Evolutionary conservation across 805 yeast species (phyloP).

Genomic region (Grigorovia transvaalensis): DNA sequence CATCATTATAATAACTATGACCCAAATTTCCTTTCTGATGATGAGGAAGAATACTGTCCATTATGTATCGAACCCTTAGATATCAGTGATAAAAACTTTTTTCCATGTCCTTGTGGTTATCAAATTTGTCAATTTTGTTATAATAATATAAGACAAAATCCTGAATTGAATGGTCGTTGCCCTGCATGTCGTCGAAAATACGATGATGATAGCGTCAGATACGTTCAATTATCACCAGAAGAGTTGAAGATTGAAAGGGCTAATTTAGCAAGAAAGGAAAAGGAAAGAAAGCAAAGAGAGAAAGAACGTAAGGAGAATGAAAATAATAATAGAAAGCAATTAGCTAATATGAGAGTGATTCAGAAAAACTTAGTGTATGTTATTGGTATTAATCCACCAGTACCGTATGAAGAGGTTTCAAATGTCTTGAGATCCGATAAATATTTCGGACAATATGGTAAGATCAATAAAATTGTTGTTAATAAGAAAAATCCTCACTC

Average conservation of each 20-base stretch:
- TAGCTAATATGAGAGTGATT: slow-evolving; percentile 96
- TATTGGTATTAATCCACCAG: slow-evolving; percentile 73
- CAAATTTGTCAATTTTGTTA: slow-evolving; percentile 98
- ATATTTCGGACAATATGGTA: slow-evolving; percentile 98
- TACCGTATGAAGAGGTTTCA: slow-evolving; percentile 78
- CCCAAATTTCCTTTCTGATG: slow-evolving; percentile 27
- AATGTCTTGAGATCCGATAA: slow-evolving; percentile 75
- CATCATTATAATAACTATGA: slow-evolving; percentile 25
- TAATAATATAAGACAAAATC: slow-evolving; percentile 90
- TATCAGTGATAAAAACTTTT: slow-evolving; percentile 87
- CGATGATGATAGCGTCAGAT: slow-evolving; percentile 88
- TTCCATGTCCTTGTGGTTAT: slow-evolving; percentile 99
- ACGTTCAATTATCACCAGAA: slow-evolving; percentile 71
- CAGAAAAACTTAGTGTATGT: slow-evolving; percentile 96
- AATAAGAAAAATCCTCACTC: slow-evolving; percentile 54
- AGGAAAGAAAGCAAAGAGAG: slow-evolving; percentile 75
- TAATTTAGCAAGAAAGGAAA: slow-evolving; percentile 70
- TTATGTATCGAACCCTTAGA: slow-evolving; percentile 98
- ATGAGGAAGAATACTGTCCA: slow-evolving; percentile 48
- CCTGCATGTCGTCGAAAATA: slow-evolving; percentile 95
- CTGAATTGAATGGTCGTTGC: slow-evolving; percentile 90
- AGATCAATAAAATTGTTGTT: slow-evolving; percentile 85
- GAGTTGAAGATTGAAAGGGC: slow-evolving; percentile 73
- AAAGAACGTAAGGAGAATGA: slow-evolving; percentile 89
- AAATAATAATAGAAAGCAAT: slow-evolving; percentile 67